Conservation (phyloP, 305 asterid species). For the Plantago coronopus region DNA sequence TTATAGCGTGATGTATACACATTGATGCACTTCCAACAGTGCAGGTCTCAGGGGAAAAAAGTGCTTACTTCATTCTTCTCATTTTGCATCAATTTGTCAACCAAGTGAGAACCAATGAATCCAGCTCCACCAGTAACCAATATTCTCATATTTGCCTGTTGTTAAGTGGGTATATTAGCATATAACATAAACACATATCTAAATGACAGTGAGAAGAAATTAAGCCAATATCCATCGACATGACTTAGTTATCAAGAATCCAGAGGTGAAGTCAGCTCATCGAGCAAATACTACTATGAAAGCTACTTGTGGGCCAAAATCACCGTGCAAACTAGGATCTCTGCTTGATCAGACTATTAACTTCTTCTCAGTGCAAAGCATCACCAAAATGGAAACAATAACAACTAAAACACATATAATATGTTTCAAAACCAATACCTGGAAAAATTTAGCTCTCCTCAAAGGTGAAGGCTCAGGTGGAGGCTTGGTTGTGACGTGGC, state of each 20-base stretch:
- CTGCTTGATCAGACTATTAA: not conserved
- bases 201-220: not conserved
- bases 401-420: too few species aligned
- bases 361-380: too few species aligned
- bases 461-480: conserved; percentile 84
- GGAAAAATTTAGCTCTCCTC: conserved; percentile 69
- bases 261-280: too few species aligned
- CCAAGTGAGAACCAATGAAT: conserved; percentile 82
- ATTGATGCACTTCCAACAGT: not conserved
- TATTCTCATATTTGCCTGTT: conserved; percentile 81
- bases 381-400: too few species aligned
- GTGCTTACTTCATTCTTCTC: conserved; percentile 68
- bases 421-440: conserved; percentile 34
- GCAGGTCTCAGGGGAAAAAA: conserved; percentile 2
- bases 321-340: not conserved
- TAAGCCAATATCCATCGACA: not conserved
- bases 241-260: too few species aligned
- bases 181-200: not conserved
- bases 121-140: conserved; percentile 90
- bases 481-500: conserved; percentile 45
- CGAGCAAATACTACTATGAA: too few species aligned
- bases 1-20: not conserved
- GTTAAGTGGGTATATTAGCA: conserved; percentile 18
- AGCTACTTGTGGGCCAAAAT: too few species aligned
- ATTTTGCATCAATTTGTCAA: conserved; percentile 71